A percentile compares a stretch with the other conserved stretches of the same genome.
phyloP scores from a whole-genome alignment of 1,139 yeast genomes.

The Blastobotrys ciferrii region DNA sequence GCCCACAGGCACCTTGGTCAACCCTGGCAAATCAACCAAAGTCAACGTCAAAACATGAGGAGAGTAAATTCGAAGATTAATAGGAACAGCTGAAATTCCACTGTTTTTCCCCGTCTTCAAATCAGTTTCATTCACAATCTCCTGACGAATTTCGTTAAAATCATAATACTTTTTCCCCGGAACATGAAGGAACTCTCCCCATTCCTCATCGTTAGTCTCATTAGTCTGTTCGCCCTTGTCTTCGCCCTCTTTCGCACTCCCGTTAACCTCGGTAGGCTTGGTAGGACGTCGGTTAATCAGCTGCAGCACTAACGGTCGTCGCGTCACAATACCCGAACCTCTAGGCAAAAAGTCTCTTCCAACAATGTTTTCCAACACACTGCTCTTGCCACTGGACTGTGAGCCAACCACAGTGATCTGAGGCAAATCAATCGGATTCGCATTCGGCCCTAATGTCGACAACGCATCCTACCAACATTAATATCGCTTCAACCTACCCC shows the following conservation, averaged over 20 bases:
- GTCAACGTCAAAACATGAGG: slow-evolving; percentile 96
- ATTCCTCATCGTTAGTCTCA: slow-evolving; percentile 86
- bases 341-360: slow-evolving; percentile 94
- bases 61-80: slow-evolving; percentile 88
- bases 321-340: slow-evolving; percentile 93
- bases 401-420: slow-evolving; percentile 97
- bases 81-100: slow-evolving; percentile 91
- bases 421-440: slow-evolving; percentile 67
- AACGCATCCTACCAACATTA: slow-evolving; percentile 71
- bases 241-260: slow-evolving; percentile 8
- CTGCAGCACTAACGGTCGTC: slow-evolving; percentile 86
- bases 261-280: background rate
- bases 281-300: slow-evolving; percentile 64
- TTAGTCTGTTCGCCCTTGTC: slow-evolving; percentile 23
- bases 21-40: slow-evolving; percentile 94
- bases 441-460: slow-evolving; percentile 76
- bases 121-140: slow-evolving; percentile 91
- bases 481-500: background rate
- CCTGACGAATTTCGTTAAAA: slow-evolving; percentile 87
- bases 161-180: slow-evolving; percentile 87
- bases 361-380: slow-evolving; percentile 89
- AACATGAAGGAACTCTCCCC: slow-evolving; percentile 96
- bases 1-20: slow-evolving; percentile 99
- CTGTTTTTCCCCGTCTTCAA: slow-evolving; percentile 88
- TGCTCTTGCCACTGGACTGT: slow-evolving; percentile 91